These are phyloP conservation scores for Calonectria pauciramosa DNA, from an alignment of 2,329 filamentous ascomycete species.

Conservation along the genomic window DNA sequence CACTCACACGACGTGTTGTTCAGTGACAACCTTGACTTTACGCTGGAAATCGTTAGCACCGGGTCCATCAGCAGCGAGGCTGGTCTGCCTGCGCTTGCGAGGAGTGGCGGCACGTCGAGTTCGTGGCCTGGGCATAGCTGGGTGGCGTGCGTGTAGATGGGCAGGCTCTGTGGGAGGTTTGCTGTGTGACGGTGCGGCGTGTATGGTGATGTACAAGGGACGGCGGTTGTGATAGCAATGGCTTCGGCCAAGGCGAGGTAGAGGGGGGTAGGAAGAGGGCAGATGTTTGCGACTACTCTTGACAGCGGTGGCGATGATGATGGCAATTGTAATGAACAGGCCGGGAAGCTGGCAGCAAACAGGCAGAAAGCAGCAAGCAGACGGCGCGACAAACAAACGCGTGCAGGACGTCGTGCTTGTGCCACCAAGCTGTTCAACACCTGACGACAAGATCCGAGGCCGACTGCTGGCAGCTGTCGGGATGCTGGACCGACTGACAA, in stretches of 20 bases:
- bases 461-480: slow-evolving; percentile 23
- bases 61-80: slow-evolving; percentile 8
- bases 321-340: slow-evolving; percentile 4
- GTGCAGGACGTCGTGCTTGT: slow-evolving; percentile 24
- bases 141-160: not conserved
- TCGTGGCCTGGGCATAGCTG: slow-evolving; percentile 31
- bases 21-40: slow-evolving; percentile 91
- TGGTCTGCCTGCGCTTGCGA: slow-evolving; percentile 29
- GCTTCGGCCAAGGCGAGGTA: slow-evolving; percentile 1
- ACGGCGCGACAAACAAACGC: slow-evolving; percentile 20
- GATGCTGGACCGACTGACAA: not conserved
- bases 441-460: slow-evolving; percentile 12
- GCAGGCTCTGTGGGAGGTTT: not conserved
- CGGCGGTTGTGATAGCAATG: slow-evolving; percentile 16
- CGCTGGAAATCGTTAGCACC: slow-evolving; percentile 71
- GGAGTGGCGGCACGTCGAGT: slow-evolving; percentile 32
- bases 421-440: slow-evolving; percentile 7
- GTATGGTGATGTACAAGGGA: slow-evolving; percentile 9
- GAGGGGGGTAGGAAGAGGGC: not conserved
- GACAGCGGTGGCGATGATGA: slow-evolving; percentile 1
- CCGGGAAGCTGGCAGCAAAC: slow-evolving; percentile 5
- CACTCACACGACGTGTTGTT: slow-evolving; percentile 89
- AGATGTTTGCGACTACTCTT: slow-evolving; percentile 15
- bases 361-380: not conserved
- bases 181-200: slow-evolving; percentile 1